Conservation (phyloP, 2,329 filamentous ascomycete genomes). For the Fusarium pilosicola region DNA sequence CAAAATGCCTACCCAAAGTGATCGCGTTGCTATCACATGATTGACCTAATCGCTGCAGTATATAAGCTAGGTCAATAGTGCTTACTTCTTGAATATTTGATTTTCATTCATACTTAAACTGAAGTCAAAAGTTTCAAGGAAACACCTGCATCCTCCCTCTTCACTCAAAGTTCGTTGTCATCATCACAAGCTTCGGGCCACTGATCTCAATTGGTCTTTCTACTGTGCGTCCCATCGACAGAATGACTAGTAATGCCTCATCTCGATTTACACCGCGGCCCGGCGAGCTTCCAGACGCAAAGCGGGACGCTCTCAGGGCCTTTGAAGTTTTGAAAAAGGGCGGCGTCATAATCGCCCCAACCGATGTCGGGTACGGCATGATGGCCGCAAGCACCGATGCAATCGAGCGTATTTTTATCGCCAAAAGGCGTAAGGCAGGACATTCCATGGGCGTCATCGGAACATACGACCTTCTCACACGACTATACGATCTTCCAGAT, state of each 20-base stretch:
- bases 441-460: not conserved
- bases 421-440: not conserved
- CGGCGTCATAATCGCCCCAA: not conserved
- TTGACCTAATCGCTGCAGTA: not conserved
- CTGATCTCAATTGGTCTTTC: fast-evolving
- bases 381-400: not conserved
- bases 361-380: not conserved
- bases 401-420: not conserved
- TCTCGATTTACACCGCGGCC: not conserved
- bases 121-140: not conserved
- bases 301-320: not conserved
- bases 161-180: not conserved
- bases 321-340: not conserved
- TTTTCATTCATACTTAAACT: not conserved
- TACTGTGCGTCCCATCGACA: not conserved
- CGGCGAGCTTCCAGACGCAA: not conserved
- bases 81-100: too few relatives aligned
- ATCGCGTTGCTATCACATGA: not conserved
- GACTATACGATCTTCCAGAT: not conserved
- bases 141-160: fast-evolving
- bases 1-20: fast-evolving
- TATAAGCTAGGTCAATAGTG: not conserved
- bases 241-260: not conserved
- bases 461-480: not conserved
- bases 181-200: not conserved